These are phyloP conservation scores for Aspergillus saccharolyticus DNA, from an alignment of 495 filamentous ascomycete species.

Conservation along the genomic window DNA sequence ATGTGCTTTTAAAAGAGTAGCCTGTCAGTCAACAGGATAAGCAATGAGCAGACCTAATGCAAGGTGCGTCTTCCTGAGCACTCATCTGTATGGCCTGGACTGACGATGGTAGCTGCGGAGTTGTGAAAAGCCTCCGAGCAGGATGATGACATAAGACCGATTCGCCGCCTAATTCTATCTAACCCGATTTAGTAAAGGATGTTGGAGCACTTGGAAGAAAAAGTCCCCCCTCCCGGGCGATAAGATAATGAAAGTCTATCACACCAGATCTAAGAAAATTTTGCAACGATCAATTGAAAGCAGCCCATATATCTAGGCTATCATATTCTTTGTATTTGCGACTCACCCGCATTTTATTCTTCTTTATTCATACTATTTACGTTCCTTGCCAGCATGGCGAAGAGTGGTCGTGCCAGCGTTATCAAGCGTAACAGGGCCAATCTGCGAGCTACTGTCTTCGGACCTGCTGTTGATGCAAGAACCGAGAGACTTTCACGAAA, in stretches of 20 bases:
- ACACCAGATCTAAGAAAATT: background rate
- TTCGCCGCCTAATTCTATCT: background rate
- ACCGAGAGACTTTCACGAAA: slow-evolving; percentile 75
- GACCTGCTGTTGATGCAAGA: slow-evolving; percentile 68
- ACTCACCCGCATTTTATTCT: background rate
- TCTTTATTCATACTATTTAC: background rate
- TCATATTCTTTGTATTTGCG: background rate
- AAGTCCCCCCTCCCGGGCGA: slow-evolving; percentile 3
- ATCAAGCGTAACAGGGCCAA: slow-evolving; percentile 73
- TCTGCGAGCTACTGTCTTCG: slow-evolving; percentile 73
- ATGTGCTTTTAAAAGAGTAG: background rate
- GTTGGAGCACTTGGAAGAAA: slow-evolving; percentile 15
- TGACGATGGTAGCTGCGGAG: slow-evolving; percentile 16
- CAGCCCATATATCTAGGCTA: background rate
- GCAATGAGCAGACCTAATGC: background rate
- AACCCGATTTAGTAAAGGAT: slow-evolving; percentile 2
- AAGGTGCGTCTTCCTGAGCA: background rate
- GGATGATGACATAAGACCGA: slow-evolving; percentile 40
- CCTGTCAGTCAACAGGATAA: background rate
- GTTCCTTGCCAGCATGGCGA: slow-evolving; percentile 60
- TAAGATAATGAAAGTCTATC: background rate
- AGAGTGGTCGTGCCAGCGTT: slow-evolving; percentile 66
- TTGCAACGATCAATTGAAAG: slow-evolving; percentile 6
- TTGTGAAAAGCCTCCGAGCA: slow-evolving; percentile 21
- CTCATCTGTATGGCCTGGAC: background rate